Evolutionary conservation across 2,329 filamentous ascomycete genomes (phyloP), one percentile per base, ranked within the genome.

Genomic region (Phoma herbarum): DNA sequence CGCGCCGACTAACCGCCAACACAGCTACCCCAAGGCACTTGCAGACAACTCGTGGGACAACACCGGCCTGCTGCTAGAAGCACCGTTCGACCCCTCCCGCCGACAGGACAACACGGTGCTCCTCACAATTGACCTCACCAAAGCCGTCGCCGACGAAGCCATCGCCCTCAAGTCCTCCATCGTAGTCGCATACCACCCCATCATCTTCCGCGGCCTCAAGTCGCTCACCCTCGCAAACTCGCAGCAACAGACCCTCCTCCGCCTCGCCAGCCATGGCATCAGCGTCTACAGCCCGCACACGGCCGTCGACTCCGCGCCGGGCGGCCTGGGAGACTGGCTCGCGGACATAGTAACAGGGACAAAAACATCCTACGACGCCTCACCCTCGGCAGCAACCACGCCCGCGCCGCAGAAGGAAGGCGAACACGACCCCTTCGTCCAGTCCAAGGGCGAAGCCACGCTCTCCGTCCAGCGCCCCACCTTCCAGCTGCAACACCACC

Each of bases 211-310:
- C 47, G 91, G 91, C 52, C 84, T 99, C 67, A 99, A 97, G 79
- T 90, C 91, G 64, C 82, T 99, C 73, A 96, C 92, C 31, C 85
- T 93, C 46, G 84, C 85, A 61, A 91, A 99, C 73, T 86, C 92
- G 10, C 95, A 98, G 77, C 95, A 99, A 75, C 85, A 88, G 42
- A 91, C 91, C 7, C 86, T 99, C 29, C 84, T 99, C 4, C 86
- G 89, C 43, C 85, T 99, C 12, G 90, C 90, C 45, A 90, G 91
- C 63, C 88, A 91, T 75, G 93, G 94, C 33, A 92, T 99, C 70
- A 96, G 93, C 64, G 93, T 99, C 56, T 99, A 98, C 82, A 93
- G 90, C 65, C 95, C 95, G 0, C 95, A 99, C 79, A 99, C 95
- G 0, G 94, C 95, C 14, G 87, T 98, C 42, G 95, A 99, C 77